Base-by-base conservation (phyloP, 2,329 filamentous ascomycete species). In the Lachnellula subtilissima region DNA sequence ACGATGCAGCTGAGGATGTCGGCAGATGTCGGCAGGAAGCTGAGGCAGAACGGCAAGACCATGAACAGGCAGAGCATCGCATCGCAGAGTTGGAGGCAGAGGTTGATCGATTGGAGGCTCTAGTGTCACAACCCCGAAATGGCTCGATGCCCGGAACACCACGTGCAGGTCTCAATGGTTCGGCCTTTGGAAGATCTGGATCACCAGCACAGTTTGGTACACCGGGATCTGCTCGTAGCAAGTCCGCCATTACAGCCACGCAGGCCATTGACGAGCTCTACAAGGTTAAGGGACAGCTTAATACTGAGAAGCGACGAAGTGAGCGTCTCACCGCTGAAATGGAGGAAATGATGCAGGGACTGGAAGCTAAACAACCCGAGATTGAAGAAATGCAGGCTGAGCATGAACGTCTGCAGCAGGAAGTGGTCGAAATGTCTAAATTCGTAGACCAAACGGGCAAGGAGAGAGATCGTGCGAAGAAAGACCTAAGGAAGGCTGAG, bases 291-390 rank as follows among this genome's bases (percentile, higher is more conserved):
- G 78, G 83, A 54, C 82, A 89, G 65, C 78, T 97, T 36, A 84
- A 86, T 3, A 82, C 80, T 3, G 89, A 96, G 71, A 86, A 86
- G 68, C 82, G 88, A 56, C 83, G 85, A 22, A 91, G 84, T 64
- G 84, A 88, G 61, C 84, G 90, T 67, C 82, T 97, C 11, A 82
- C 83, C 17, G 81, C 85, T 39, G 85, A 93, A 46, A 77, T 97
- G 46, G 90, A 97, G 61, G 89, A 94, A 57, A 89, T 97, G 76
- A 83, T 97, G 56, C 81, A 85, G 39, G 87, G 92, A 56, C 75
- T 97, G 39, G 92, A 99, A 70, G 86, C 86, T 23, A 92, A 89
- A 70, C 86, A 87, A 25, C 94, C 94, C 0, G 91, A 97, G 67
- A 83, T 97, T 32, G 86, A 96, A 59, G 92, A 97, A 64, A 76